Conservation (phyloP, 164 flowering plant genomes). For the Aristolochia californica region DNA sequence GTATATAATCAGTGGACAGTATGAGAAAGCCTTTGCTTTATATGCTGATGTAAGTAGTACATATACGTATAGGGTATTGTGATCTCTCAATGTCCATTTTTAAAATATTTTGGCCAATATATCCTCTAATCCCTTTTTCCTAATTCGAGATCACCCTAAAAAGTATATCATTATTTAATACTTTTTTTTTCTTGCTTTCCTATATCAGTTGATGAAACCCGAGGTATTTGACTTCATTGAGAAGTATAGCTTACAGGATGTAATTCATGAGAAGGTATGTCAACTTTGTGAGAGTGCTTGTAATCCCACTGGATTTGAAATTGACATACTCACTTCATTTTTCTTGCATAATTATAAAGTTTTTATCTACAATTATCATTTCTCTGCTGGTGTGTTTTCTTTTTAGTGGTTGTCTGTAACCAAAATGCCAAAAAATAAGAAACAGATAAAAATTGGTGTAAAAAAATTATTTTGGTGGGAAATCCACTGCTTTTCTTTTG, state of each 20-base stretch:
- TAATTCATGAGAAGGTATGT: slow-evolving; percentile 78
- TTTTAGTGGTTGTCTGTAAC: too few relatives aligned
- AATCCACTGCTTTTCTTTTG: too few relatives aligned
- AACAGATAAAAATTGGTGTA: too few relatives aligned
- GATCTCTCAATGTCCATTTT: neutral
- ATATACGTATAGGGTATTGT: neutral
- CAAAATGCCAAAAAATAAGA: too few relatives aligned
- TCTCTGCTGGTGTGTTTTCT: too few relatives aligned
- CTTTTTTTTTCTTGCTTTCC: slow-evolving; percentile 4
- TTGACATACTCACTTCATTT: neutral
- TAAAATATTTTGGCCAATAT: neutral
- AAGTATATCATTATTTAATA: neutral
- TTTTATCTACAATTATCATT: neutral
- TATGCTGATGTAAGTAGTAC: slow-evolving; percentile 88
- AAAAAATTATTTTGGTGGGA: too few relatives aligned
- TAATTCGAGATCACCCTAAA: neutral
- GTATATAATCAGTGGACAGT: slow-evolving; percentile 72
- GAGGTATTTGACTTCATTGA: slow-evolving; percentile 83
- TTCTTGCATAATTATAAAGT: neutral
- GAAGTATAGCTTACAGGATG: slow-evolving; percentile 73
- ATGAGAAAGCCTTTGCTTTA: slow-evolving; percentile 75
- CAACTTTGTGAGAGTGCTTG: slow-evolving; percentile 2
- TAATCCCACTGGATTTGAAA: neutral
- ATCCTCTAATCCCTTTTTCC: neutral
- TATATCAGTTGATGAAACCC: slow-evolving; percentile 79